Evolutionary conservation across 2,329 filamentous ascomycete genomes (phyloP), one percentile per base, ranked within the genome.

Genomic region (Lachnellula occidentalis): DNA sequence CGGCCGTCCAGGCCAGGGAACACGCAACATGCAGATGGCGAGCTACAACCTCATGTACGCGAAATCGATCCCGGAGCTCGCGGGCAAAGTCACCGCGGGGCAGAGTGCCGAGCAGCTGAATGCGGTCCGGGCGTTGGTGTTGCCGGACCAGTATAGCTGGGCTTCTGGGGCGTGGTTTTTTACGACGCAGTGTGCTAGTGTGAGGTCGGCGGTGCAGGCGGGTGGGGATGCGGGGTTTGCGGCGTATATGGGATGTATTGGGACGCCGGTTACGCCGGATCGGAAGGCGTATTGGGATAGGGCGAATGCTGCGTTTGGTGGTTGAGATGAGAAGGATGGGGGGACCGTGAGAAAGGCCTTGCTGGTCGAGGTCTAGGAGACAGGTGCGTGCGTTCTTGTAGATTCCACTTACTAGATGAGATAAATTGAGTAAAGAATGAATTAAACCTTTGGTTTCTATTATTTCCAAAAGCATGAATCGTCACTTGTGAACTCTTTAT

Each of bases 21-120:
- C 84, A 0, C 72, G 81, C 4, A 84, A 83, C 66, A 87, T 87
- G 84, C 80, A 86, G 69, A 77, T 74, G 50, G 73, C 80, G 0
- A 63, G 69, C 1, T 84, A 72, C 68, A 82, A 85, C 62, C 58
- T 73, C 1, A 62, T 75, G 61, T 87, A 86, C 60, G 82, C 81
- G 5, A 51, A 64, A 1, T 74, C 72, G 0, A 70, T 79, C 4
- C 70, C 73, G 0, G 75, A 67, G 1, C 59, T 85, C 2, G 65
- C 68, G 3, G 62, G 68, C 1, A 56, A 72, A 19, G 61, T 64
- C 34, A 58, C 65, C 51, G 56, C 61, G 51, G 56, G 61, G 56
- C 27, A 72, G 43, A 59, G 66, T 14, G 62, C 67, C 43, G 72
- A 71, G 21, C 68, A 74, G 47, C 68, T 72, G 0, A 74, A 71